phyloP scores from a whole-genome alignment of 2,329 filamentous ascomycete species.

The Penicillium decumbens region DNA sequence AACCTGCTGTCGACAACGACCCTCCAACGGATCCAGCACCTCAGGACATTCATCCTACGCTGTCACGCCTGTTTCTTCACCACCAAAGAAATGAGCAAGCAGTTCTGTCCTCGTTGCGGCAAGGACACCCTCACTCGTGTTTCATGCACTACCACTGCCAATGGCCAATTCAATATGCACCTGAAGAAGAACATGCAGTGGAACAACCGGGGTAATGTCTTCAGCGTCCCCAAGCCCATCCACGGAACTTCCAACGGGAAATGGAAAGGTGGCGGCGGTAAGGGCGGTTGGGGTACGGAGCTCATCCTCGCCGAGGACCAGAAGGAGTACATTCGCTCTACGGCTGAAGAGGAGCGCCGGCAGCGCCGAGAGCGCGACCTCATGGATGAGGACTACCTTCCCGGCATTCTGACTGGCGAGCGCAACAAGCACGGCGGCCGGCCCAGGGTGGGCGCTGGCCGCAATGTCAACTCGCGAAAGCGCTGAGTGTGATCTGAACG shows the following conservation, averaged over 20 bases:
- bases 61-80: constrained; percentile 91
- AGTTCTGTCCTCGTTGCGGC: constrained; percentile 90
- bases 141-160: constrained; percentile 74
- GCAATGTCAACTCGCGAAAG: constrained; percentile 76
- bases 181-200: constrained; percentile 94
- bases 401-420: constrained; percentile 76
- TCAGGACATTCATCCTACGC: constrained; percentile 84
- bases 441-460: constrained; percentile 77
- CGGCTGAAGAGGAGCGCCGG: constrained; percentile 58
- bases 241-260: constrained; percentile 77
- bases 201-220: constrained; percentile 89
- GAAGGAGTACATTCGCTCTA: constrained; percentile 74
- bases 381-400: constrained; percentile 93
- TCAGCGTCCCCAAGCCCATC: constrained; percentile 85
- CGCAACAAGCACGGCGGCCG: constrained; percentile 61
- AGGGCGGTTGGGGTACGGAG: constrained; percentile 78
- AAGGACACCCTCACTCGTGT: constrained; percentile 80
- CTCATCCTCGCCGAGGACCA: constrained; percentile 91
- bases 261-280: constrained; percentile 63
- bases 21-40: constrained; percentile 72
- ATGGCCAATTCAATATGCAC: constrained; percentile 77
- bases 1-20: constrained; percentile 71
- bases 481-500: constrained; percentile 26
- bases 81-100: constrained; percentile 76
- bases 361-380: constrained; percentile 66